Evolutionary conservation across 768 basidiomycete species (phyloP).

Genomic region (Glaciozyma martinii): DNA sequence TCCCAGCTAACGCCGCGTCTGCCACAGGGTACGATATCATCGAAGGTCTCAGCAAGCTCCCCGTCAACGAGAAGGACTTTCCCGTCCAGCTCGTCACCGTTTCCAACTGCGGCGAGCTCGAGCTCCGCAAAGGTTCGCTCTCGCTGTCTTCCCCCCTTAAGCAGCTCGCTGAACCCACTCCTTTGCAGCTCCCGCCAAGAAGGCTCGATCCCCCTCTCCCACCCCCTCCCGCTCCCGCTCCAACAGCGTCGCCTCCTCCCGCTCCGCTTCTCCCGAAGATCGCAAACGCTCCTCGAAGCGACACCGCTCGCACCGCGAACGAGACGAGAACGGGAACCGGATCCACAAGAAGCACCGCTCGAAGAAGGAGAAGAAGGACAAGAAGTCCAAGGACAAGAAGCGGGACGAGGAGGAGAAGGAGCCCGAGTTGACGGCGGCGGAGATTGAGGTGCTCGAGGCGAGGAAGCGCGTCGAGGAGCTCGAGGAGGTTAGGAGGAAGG

Average conservation of each 20-base stretch:
- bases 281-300: slow-evolving; percentile 12
- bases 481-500: slow-evolving; percentile 57
- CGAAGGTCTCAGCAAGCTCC: slow-evolving; percentile 53
- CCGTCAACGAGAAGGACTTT: slow-evolving; percentile 65
- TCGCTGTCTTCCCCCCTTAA: background rate
- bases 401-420: slow-evolving; percentile 9
- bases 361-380: slow-evolving; percentile 28
- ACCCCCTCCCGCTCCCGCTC: slow-evolving; percentile 7
- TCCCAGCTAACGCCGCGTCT: slow-evolving; percentile 38
- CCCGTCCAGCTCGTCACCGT: slow-evolving; percentile 61
- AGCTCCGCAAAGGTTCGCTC: slow-evolving; percentile 20
- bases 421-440: slow-evolving; percentile 13
- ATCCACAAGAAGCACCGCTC: slow-evolving; percentile 18
- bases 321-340: slow-evolving; percentile 1
- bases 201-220: slow-evolving; percentile 15
- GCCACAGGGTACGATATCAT: slow-evolving; percentile 44
- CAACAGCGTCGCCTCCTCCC: slow-evolving; percentile 2
- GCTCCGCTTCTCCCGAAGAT: slow-evolving; percentile 19
- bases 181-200: slow-evolving; percentile 7
- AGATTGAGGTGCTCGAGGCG: slow-evolving; percentile 37
- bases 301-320: slow-evolving; percentile 3
- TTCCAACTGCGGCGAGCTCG: slow-evolving; percentile 73
- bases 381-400: slow-evolving; percentile 35
- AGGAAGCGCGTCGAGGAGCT: slow-evolving; percentile 54
- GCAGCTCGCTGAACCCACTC: background rate